Evolutionary conservation across 1,284 basidiomycete genomes (phyloP), one percentile per base, ranked within the genome.

Genomic region (Sporisorium scitamineum): DNA sequence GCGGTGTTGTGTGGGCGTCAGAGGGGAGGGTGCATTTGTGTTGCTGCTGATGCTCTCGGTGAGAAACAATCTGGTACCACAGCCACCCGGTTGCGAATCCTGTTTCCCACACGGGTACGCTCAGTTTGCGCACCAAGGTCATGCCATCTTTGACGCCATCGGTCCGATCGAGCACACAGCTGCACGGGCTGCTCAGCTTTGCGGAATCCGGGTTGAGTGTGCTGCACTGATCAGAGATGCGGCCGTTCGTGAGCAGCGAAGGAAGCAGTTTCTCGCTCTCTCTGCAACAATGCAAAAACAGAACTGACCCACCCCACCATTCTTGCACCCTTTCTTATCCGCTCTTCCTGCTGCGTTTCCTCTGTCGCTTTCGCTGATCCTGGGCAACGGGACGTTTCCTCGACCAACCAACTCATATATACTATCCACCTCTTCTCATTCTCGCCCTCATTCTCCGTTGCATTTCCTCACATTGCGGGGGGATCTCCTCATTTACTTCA

Each of bases 1-100:
- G 62, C 44, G 3, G 51, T 54, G 62, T 71, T 61, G 59, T 29
- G 62, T 71, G 69, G 69, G 69, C 47, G 54, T 16, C 16, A 54
- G 32, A 14, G 31, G n/a, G 22, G 10, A 10, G n/a, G 16, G 27
- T 8, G 31, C 54, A 45, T 56, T 31, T 41, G n/a, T n/a, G n/a
- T 37, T 50, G 52, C 53, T 60, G 57, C 41, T 20, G 41, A 8
- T 42, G 41, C 13, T 37, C 53, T 54, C n/a, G 53, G 31, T 26
- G 18, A 31, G 14, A 34, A 29, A 18, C 16, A 18, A 47, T n/a
- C 42, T 26, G 37, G 53, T 14, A 16, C 18, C 27, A 22, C 41
- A 60, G 57, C 57, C 64, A 60, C 48, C 47, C 58, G 64, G 56
- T 50, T 56, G 54, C 45, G 54, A 8, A 67, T 27, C 64, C 54